Evolutionary conservation across 306 rosid genomes (phyloP), one percentile per base, ranked within the genome.

Genomic region (Astragalus glycyphyllos): DNA sequence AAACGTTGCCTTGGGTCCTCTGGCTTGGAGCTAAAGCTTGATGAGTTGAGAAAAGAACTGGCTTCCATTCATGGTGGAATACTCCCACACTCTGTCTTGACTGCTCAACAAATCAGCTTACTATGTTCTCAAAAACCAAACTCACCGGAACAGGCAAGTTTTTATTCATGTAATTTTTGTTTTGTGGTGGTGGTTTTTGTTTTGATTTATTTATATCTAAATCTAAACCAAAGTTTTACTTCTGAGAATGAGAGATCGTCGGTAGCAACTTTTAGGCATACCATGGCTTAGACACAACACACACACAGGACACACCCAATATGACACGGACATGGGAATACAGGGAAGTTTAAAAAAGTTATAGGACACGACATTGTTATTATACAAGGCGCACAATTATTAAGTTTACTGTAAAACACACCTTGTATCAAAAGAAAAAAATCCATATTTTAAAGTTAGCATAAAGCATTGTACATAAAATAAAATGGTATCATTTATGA

Each of bases 51-150:
- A 59, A 88, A 84, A 80, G 90, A 93, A 71, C 74, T 93, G 58
- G 83, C 94, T 45, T 87, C 87, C n/a, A 11, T 17, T 14, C 92
- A 82, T 60, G 96, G 97, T 51, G 96, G 90, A 73, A 88, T 93
- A 81, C 83, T 90, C 70, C 98, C 96, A 14, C 96, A 93, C 86
- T 84, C 97, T 58, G 83, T 88, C 63, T 71, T 93, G 77, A 82
- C 96, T 68, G 80, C 88, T 69, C 96, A 93, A 75, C 98, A 90
- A 72, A 86, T 93, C 80, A 72, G 72, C 82, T 49, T 79, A 74
- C 73, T 90, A 81, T 71, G 86, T 70, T 78, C 85, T 79, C 87
- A 85, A 80, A 93, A 85, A 78, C 98, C 98, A 26, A 79, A 56
- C 68, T 84, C 94, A 5, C 40, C 78, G 73, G 89, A 87, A 69